A percentile compares a stretch with the other conserved stretches of the same genome.
phyloP scores from a whole-genome alignment of 805 yeast species.

The Yamadazyma phyllophila region DNA sequence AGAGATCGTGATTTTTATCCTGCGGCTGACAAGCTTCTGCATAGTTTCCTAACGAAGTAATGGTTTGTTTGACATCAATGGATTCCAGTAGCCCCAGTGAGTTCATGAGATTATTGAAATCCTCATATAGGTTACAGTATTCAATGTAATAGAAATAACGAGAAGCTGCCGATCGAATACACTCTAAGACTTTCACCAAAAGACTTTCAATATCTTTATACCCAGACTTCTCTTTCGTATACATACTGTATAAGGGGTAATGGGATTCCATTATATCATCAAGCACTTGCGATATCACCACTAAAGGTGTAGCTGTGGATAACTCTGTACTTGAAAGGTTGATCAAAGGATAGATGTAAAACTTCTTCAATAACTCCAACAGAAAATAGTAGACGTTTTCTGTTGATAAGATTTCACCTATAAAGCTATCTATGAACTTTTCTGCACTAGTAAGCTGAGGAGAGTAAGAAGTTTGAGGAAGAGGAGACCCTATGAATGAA shows the following conservation, averaged over 20 bases:
- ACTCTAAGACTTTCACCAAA: not conserved
- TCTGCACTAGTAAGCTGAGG: constrained; percentile 9
- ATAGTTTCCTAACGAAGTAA: constrained; percentile 20
- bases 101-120: constrained; percentile 7
- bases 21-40: constrained; percentile 43
- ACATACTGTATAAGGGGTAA: not conserved
- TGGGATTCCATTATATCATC: constrained; percentile 3
- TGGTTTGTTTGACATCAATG: not conserved
- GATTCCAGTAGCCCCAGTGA: not conserved
- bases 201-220: not conserved
- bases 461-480: constrained; percentile 14
- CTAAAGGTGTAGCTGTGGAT: constrained; percentile 16
- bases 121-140: constrained; percentile 13
- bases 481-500: constrained; percentile 4
- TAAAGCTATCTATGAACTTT: constrained; percentile 8
- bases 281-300: not conserved
- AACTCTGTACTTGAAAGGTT: constrained; percentile 4
- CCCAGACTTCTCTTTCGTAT: not conserved
- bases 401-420: constrained; percentile 50
- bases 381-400: constrained; percentile 49
- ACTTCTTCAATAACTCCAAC: constrained; percentile 40
- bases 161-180: not conserved
- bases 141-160: constrained; percentile 11
- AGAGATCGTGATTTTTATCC: constrained; percentile 40
- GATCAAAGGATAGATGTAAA: constrained; percentile 36